phyloP scores from a whole-genome alignment of 1,139 yeast species.

The Eremothecium coryli region DNA sequence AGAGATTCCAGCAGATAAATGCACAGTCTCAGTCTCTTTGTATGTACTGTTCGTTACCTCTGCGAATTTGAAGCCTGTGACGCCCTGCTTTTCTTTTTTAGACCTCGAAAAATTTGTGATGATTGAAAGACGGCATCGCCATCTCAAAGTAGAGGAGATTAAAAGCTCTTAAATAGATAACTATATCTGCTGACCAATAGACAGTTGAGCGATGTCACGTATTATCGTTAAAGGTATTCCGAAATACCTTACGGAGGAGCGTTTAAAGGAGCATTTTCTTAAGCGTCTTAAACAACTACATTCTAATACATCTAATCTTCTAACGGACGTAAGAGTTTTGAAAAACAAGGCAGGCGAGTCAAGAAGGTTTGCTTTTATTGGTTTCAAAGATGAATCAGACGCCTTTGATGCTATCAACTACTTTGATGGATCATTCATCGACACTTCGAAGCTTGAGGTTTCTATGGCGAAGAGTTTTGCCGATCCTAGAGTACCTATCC shows the following conservation, averaged over 20 bases:
- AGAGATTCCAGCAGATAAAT: no score
- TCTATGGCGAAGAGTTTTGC: constrained; percentile 76
- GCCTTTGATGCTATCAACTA: constrained; percentile 72
- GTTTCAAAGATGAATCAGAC: constrained; percentile 61
- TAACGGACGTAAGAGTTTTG: constrained; percentile 83
- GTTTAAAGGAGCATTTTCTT: constrained; percentile 59
- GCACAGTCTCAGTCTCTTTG: no score
- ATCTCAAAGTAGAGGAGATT: no score
- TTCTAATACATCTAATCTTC: constrained; percentile 31
- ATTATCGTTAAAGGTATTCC: constrained; percentile 94
- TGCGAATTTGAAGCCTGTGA: no score
- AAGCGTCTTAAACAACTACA: constrained; percentile 37
- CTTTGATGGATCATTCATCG: constrained; percentile 71
- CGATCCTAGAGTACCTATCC: constrained; percentile 70
- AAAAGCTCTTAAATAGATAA: no score
- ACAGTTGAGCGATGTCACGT: constrained; percentile 93
- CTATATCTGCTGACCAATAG: no score
- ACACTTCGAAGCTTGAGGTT: constrained; percentile 72
- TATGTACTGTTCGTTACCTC: no score
- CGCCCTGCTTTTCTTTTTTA: no score
- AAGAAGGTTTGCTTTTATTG: constrained; percentile 88
- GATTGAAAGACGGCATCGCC: no score
- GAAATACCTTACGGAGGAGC: constrained; percentile 64
- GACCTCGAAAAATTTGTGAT: no score
- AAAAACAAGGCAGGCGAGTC: constrained; percentile 76